Evolutionary conservation across 2,329 filamentous ascomycete genomes (phyloP).

Genomic region (Aureobasidium subglaciale): DNA sequence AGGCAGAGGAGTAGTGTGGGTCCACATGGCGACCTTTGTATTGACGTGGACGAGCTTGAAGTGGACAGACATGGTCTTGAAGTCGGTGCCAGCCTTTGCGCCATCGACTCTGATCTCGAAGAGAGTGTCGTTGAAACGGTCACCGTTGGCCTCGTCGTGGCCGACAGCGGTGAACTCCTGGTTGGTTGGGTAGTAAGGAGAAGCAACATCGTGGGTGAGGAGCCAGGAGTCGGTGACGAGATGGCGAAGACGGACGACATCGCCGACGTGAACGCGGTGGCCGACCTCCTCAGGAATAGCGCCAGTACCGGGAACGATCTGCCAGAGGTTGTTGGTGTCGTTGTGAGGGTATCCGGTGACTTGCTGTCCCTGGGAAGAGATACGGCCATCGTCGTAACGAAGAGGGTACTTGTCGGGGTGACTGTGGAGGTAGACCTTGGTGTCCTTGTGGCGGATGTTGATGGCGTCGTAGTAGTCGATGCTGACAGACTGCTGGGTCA

Average conservation of each 20-base stretch:
- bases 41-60: constrained; percentile 95
- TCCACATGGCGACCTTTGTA: constrained; percentile 99
- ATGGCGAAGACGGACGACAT: constrained; percentile 80
- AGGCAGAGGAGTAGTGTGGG: constrained; percentile 86
- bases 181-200: constrained; percentile 92
- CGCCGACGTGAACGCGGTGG: constrained; percentile 70
- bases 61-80: constrained; percentile 83
- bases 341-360: constrained; percentile 97
- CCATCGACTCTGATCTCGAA: constrained; percentile 90
- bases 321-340: constrained; percentile 98
- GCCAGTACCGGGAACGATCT: constrained; percentile 65
- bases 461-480: constrained; percentile 89
- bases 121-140: constrained; percentile 77
- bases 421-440: constrained; percentile 91
- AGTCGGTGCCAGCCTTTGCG: constrained; percentile 71
- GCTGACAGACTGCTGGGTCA: constrained; percentile 77
- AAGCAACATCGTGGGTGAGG: constrained; percentile 92
- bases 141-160: constrained; percentile 62
- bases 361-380: constrained; percentile 94
- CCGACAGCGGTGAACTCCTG: constrained; percentile 91
- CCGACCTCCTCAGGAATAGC: constrained; percentile 48
- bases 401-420: constrained; percentile 84
- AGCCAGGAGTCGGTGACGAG: constrained; percentile 78
- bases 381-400: constrained; percentile 92
- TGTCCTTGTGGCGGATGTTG: constrained; percentile 91